A percentile compares a stretch with the other conserved stretches of the same genome.
phyloP scores from a whole-genome alignment of 2,329 filamentous ascomycete species.

The Penicillium capsulatum region DNA sequence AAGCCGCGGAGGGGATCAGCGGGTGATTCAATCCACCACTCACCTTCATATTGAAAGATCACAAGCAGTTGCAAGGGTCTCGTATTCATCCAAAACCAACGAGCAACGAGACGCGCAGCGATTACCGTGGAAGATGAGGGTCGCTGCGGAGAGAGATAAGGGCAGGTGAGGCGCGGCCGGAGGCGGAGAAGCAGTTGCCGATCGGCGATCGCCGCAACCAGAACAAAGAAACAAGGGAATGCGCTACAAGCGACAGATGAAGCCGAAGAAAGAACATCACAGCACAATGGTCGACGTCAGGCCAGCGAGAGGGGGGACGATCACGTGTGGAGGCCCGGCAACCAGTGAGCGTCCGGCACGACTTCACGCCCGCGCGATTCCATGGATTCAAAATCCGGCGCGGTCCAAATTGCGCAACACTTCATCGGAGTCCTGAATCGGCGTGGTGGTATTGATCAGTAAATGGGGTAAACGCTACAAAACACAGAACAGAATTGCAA shows the following conservation, averaged over 20 bases:
- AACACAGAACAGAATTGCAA: slow-evolving; percentile 19
- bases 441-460: slow-evolving; percentile 33
- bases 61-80: no score
- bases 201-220: slow-evolving; percentile 5
- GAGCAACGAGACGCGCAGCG: no score
- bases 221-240: background rate
- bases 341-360: slow-evolving; percentile 41
- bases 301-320: slow-evolving; percentile 3
- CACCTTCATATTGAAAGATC: no score
- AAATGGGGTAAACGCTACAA: slow-evolving; percentile 19
- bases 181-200: slow-evolving; percentile 7
- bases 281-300: no score
- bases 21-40: no score
- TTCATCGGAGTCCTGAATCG: slow-evolving; percentile 30
- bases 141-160: no score
- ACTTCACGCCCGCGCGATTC: slow-evolving; percentile 33
- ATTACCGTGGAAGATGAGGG: background rate
- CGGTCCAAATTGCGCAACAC: slow-evolving; percentile 25
- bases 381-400: slow-evolving; percentile 25
- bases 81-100: no score
- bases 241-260: no score
- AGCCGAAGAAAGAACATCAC: no score
- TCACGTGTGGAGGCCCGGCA: slow-evolving; percentile 36
- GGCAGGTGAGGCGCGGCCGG: slow-evolving; percentile 9
- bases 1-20: no score